Conservation (phyloP, 2,329 filamentous ascomycete genomes). For the Phialocephala subalpina region DNA sequence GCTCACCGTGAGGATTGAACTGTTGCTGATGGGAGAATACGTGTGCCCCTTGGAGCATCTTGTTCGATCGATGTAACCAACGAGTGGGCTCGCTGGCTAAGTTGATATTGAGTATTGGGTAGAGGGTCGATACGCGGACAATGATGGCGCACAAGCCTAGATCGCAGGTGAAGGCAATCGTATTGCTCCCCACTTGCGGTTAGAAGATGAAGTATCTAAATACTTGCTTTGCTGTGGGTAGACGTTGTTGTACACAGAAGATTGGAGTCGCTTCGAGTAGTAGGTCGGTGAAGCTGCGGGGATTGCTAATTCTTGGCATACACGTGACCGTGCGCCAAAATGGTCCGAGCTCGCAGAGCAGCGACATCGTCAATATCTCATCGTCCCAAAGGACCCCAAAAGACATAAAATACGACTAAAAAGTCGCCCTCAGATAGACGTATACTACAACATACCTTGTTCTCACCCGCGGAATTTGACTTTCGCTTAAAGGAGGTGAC, state of each 20-base stretch:
- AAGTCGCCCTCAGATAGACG: too few relatives aligned
- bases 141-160: not conserved
- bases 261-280: constrained; percentile 4
- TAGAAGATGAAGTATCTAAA: constrained; percentile 7
- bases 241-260: not conserved
- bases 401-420: too few relatives aligned
- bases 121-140: not conserved
- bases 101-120: not conserved
- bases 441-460: too few relatives aligned
- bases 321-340: not conserved
- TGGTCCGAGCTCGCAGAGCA: not conserved
- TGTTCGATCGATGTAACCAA: constrained; percentile 33
- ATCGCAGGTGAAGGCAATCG: constrained; percentile 6
- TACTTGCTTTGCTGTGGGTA: not conserved
- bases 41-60: constrained; percentile 69
- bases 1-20: constrained; percentile 64
- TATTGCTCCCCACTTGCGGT: not conserved
- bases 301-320: not conserved
- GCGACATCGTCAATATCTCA: not conserved
- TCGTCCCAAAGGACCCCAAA: not conserved
- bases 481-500: too few relatives aligned
- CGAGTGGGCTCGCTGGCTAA: constrained; percentile 33
- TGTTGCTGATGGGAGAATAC: constrained; percentile 75
- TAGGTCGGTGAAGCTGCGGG: not conserved
- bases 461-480: too few relatives aligned